A percentile compares a stretch with the other conserved stretches of the same genome.
phyloP scores from a whole-genome alignment of 257 asterid genomes.

The Solanum peruvianum region DNA sequence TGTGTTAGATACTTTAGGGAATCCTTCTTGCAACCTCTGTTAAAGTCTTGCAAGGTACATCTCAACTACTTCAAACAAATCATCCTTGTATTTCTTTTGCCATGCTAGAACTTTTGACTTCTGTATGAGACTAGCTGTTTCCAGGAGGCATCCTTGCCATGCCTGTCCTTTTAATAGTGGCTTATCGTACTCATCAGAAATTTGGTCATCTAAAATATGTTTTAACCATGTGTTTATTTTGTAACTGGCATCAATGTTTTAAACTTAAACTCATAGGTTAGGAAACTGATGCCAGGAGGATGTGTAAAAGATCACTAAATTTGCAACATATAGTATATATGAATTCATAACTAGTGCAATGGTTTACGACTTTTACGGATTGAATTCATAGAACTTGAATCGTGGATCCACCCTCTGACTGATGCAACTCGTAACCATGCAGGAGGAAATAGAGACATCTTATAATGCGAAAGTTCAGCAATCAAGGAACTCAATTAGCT shows the following conservation, averaged over 20 bases:
- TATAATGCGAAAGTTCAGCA: slow-evolving; percentile 59
- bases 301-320: not conserved
- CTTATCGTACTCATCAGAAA: not conserved
- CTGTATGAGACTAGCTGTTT: not conserved
- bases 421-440: slow-evolving; percentile 10
- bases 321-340: not conserved
- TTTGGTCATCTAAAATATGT: not conserved
- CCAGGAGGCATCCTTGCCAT: not conserved
- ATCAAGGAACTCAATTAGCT: slow-evolving; percentile 47
- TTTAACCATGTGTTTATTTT: not conserved
- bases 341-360: not conserved
- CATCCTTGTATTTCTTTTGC: not conserved
- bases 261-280: not conserved
- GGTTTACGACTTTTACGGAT: not conserved
- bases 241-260: not conserved
- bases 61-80: not conserved
- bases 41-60: slow-evolving; percentile 88
- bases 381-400: not conserved
- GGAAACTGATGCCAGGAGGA: not conserved
- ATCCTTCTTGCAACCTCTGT: slow-evolving; percentile 74
- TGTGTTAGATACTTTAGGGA: slow-evolving; percentile 61
- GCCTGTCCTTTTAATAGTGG: not conserved
- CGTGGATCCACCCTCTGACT: not conserved
- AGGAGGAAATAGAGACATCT: slow-evolving; percentile 72
- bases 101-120: not conserved